Percentiles rank a stretch among this genome's conserved stretches.
Conservation (phyloP, 768 basidiomycete species). For the Phanerochaete sordida region DNA sequence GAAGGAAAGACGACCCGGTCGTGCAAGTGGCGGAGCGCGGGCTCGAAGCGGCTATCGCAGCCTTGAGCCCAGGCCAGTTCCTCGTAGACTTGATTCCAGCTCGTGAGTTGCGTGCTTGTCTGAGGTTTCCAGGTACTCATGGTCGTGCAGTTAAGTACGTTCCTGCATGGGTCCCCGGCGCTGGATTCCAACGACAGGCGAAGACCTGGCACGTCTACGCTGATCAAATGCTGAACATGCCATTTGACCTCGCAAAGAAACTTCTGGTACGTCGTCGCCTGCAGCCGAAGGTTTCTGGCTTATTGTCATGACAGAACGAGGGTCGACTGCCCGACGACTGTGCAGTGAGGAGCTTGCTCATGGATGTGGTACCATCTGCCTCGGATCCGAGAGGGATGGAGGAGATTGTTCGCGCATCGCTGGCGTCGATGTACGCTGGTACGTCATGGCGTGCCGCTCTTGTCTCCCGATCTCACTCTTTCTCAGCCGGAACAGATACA, state of each 20-base stretch:
- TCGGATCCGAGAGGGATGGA: not conserved
- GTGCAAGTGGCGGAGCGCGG: slow-evolving; percentile 25
- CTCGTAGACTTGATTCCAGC: not conserved
- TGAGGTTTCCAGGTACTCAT: not conserved
- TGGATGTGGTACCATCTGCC: not conserved
- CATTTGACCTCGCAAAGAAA: not conserved
- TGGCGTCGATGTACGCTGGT: slow-evolving; percentile 14
- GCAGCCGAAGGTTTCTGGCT: not conserved
- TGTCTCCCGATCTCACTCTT: not conserved
- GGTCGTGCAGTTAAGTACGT: slow-evolving; percentile 1
- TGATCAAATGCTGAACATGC: not conserved
- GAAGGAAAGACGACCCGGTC: slow-evolving; percentile 28
- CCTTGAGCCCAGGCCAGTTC: not conserved
- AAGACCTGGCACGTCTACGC: not conserved
- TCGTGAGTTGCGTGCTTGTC: not conserved
- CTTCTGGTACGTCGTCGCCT: not conserved
- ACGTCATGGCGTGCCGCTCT: not conserved
- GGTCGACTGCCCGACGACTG: not conserved
- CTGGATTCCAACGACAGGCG: slow-evolving; percentile 1
- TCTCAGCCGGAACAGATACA: not conserved
- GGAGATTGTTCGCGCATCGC: not conserved
- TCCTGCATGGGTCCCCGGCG: slow-evolving; percentile 6
- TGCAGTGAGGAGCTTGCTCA: not conserved
- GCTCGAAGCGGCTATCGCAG: slow-evolving; percentile 13
- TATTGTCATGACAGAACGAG: not conserved